Percentiles rank a stretch among this genome's conserved stretches.
Evolutionary conservation across 2,329 filamentous ascomycete species (phyloP).

Genomic region (Epichloe brachyelytri): DNA sequence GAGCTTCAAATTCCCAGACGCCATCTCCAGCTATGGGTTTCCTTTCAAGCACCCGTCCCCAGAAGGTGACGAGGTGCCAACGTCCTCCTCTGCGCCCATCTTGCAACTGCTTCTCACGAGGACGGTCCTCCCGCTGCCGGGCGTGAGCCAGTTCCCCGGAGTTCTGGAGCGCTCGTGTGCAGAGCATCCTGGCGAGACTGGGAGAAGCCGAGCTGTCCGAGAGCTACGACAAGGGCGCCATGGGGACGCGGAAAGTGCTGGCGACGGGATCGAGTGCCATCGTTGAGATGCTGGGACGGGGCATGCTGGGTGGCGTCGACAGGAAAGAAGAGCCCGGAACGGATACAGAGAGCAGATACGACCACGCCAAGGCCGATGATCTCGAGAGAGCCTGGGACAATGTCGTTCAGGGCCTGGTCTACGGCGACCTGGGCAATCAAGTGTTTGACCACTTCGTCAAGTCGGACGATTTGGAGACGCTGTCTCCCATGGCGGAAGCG

Average conservation of each 20-base stretch:
- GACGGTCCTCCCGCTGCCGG: constrained; percentile 53
- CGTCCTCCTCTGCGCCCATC: constrained; percentile 43
- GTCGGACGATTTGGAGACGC: constrained; percentile 49
- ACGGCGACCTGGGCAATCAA: constrained; percentile 53
- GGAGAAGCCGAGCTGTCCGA: constrained; percentile 60
- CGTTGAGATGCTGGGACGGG: constrained; percentile 56
- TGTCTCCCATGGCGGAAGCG: constrained; percentile 48
- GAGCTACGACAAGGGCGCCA: constrained; percentile 66
- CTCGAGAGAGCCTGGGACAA: constrained; percentile 54
- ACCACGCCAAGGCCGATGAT: constrained; percentile 45
- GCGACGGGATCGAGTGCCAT: constrained; percentile 58
- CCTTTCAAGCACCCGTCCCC: constrained; percentile 39
- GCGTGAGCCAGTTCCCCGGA: constrained; percentile 49
- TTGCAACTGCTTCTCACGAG: constrained; percentile 55
- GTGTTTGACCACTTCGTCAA: constrained; percentile 48
- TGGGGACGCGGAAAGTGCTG: constrained; percentile 63
- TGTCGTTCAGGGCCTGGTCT: constrained; percentile 51
- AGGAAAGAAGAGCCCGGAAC: constrained; percentile 1
- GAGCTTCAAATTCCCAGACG: constrained; percentile 51
- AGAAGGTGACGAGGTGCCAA: constrained; percentile 11
- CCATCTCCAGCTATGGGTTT: constrained; percentile 55
- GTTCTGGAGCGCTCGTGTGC: constrained; percentile 53
- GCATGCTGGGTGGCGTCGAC: constrained; percentile 44
- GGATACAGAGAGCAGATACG: constrained; percentile 31
- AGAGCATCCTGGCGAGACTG: constrained; percentile 47